These are phyloP conservation scores for Pseudohalonectria lignicola DNA, from an alignment of 2,329 filamentous ascomycete genomes.

Conservation along the genomic window DNA sequence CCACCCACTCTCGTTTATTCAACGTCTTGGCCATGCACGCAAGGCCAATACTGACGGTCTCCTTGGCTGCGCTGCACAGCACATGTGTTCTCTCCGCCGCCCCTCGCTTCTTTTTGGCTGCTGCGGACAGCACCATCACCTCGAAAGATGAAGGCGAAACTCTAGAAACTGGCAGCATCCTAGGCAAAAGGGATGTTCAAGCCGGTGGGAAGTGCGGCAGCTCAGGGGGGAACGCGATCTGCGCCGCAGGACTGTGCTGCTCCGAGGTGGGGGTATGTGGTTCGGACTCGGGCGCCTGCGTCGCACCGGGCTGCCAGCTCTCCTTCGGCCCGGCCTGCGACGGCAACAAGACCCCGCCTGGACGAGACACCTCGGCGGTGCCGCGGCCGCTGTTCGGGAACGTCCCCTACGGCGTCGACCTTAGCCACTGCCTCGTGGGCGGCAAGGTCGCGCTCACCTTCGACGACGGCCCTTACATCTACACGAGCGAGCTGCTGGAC, in stretches of 20 bases:
- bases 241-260: slow-evolving; percentile 13
- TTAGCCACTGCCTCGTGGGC: slow-evolving; percentile 15
- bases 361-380: slow-evolving; percentile 11
- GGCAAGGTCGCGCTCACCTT: slow-evolving; percentile 24
- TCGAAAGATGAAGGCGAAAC: no score
- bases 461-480: slow-evolving; percentile 24
- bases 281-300: slow-evolving; percentile 12
- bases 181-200: slow-evolving; percentile 3
- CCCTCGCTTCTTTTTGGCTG: no score
- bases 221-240: slow-evolving; percentile 9
- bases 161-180: no score
- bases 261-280: slow-evolving; percentile 23
- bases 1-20: no score
- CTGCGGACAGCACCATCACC: no score
- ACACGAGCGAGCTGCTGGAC: slow-evolving; percentile 22
- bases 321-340: slow-evolving; percentile 17
- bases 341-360: slow-evolving; percentile 16
- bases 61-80: no score
- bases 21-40: no score
- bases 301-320: slow-evolving; percentile 16
- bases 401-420: slow-evolving; percentile 20
- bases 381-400: slow-evolving; percentile 14
- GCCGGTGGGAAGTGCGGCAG: slow-evolving; percentile 9
- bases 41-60: no score
- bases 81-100: no score